Evolutionary conservation across 176 grass and related monocot genomes (phyloP).

Genomic region (Areca catechu): DNA sequence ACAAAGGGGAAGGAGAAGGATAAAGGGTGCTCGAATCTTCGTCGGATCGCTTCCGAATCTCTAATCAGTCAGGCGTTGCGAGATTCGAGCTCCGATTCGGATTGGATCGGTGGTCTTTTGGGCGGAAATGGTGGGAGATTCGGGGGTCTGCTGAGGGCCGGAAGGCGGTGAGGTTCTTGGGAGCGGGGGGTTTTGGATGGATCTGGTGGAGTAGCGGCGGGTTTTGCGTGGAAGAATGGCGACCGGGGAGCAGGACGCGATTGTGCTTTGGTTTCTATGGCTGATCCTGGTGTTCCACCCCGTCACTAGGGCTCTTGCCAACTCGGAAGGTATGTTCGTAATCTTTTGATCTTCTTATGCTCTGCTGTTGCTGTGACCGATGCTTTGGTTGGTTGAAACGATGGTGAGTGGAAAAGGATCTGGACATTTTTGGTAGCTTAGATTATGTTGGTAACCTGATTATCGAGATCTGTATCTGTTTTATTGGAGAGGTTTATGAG

Average conservation of each 20-base stretch:
- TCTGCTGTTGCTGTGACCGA: no score
- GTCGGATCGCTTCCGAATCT: conserved; percentile 17
- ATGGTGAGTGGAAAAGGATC: no score
- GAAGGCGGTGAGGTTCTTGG: not conserved
- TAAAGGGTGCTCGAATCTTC: conserved; percentile 26
- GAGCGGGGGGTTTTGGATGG: conserved; percentile 1
- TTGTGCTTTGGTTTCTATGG: conserved; percentile 1
- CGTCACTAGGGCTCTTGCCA: not conserved
- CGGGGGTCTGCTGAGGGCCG: conserved; percentile 31
- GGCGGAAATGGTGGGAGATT: conserved; percentile 35
- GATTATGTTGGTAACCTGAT: no score
- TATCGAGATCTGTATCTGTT: no score
- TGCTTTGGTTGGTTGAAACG: no score
- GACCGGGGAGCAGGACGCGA: not conserved
- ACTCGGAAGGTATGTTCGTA: conserved; percentile 5
- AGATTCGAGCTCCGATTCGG: no score
- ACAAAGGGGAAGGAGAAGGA: not conserved
- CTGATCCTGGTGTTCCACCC: not conserved
- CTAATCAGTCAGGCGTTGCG: not conserved
- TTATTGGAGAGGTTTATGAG: no score
- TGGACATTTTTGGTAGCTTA: no score
- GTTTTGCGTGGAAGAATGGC: conserved; percentile 16
- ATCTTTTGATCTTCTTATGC: no score
- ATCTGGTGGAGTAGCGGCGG: conserved; percentile 24
- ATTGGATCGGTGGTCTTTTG: conserved; percentile 7